Evolutionary conservation across 768 basidiomycete species (phyloP), one percentile per base, ranked within the genome.

Genomic region (Nevesoporus exiguus): DNA sequence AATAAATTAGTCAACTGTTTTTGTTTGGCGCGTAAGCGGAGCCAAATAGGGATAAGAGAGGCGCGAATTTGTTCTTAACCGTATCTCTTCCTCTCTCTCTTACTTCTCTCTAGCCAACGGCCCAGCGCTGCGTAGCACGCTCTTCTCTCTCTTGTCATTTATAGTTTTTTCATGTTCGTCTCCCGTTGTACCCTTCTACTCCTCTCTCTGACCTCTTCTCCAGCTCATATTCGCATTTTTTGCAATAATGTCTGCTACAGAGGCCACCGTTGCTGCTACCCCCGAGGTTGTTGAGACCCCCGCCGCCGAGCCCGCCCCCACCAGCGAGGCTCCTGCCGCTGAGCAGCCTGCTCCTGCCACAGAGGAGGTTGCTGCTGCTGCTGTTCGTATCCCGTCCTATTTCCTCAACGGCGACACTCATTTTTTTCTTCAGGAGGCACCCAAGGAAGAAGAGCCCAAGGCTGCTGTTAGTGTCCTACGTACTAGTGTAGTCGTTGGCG

Each of bases 161-260:
- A 76, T 78, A 79, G 72, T 72, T 74, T 68, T 74, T 77, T 73
- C 75, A 71, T 73, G 77, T 79, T 62, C 60, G 76, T 75, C 43
- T 49, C 62, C 51, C 41, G 1, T 24, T 25, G 11, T 19, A 42
- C 34, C 57, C 57, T 45, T 51, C 50, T 54, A 47, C 22, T 30
- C 1, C 30, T 39, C 33, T 14, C 44, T 33, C 52, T 63, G 14
- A 54, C 25, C n/a, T 54, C 51, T 46, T 61, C 52, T 41, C 25
- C 69, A 84, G 81, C 81, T 80, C 80, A 78, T 62, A 71, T 76
- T 77, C 76, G 74, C 70, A 74, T 70, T 74, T 75, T 74, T 69
- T 76, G 73, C 75, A 75, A 83, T 90, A 90, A 92, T 93, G 89
- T 91, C 90, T 79, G 81, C 86, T 73, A 71, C 85, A 66, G 87